Evolutionary conservation across 768 basidiomycete species (phyloP).

Genomic region (Kwoniella sp.): DNA sequence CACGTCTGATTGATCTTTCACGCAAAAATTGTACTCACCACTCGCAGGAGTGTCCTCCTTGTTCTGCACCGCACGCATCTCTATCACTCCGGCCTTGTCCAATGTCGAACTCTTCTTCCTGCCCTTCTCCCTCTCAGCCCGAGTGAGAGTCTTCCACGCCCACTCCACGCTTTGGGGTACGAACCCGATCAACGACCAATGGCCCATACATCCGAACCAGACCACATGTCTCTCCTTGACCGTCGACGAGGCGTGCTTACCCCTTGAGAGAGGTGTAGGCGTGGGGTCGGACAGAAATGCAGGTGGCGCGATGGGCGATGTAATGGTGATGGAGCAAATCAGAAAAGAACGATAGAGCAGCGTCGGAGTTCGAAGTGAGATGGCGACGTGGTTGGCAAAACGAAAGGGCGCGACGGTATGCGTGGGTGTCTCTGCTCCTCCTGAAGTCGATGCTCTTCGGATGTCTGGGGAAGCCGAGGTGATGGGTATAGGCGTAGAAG

Average conservation of each 20-base stretch:
- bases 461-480: conserved; percentile 3
- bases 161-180: conserved; percentile 36
- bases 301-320: conserved; percentile 41
- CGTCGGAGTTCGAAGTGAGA: conserved; percentile 88
- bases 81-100: conserved; percentile 44
- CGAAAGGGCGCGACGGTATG: conserved; percentile 58
- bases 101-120: conserved; percentile 29
- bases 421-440: conserved; percentile 24
- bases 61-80: conserved; percentile 35
- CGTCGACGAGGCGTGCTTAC: conserved; percentile 20
- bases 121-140: conserved; percentile 38
- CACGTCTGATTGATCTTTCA: background rate
- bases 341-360: conserved; percentile 84
- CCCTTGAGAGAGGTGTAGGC: conserved; percentile 14
- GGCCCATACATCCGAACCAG: conserved; percentile 43
- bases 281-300: conserved; percentile 35
- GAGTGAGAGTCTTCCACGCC: conserved; percentile 31
- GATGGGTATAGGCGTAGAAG: background rate
- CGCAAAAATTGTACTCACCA: conserved; percentile 14
- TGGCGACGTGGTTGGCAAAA: conserved; percentile 88
- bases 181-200: conserved; percentile 39
- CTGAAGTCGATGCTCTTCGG: background rate
- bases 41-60: conserved; percentile 39
- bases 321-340: conserved; percentile 78
- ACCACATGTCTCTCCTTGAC: conserved; percentile 32